These are phyloP conservation scores for Schizochytrium sp. DNA, from an alignment of 108 stramenopile genomes.

Conservation along the genomic window DNA sequence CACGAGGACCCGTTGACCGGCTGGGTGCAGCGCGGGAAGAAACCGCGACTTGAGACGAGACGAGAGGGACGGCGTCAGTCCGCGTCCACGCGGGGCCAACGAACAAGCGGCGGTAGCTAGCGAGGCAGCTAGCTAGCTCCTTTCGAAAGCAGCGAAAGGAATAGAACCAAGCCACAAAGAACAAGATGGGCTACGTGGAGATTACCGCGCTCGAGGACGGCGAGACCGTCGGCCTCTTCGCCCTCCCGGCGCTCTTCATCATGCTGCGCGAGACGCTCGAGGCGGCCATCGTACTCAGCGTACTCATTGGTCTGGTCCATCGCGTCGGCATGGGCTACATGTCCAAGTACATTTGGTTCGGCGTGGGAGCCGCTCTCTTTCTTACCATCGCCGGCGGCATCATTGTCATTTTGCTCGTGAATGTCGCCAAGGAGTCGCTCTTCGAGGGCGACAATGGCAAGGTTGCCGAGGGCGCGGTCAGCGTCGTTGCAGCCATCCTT, in stretches of 20 bases:
- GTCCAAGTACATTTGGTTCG: background rate
- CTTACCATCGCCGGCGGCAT: background rate
- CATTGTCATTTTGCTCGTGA: background rate
- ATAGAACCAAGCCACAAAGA: background rate
- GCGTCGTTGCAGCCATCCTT: background rate
- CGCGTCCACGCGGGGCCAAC: no score
- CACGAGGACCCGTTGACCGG: no score
- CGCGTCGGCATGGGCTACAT: background rate
- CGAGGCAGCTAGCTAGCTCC: no score
- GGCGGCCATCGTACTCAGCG: background rate
- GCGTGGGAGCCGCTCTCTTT: background rate
- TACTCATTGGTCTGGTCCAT: background rate
- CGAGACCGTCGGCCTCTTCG: background rate
- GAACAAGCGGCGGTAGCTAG: no score
- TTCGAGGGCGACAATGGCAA: background rate
- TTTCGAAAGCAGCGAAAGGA: no score
- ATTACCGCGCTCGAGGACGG: background rate
- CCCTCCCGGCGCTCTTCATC: conserved; percentile 10
- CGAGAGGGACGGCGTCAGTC: no score
- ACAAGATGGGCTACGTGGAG: background rate
- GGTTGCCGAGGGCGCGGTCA: background rate
- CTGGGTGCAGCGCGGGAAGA: no score
- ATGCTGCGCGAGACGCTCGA: conserved; percentile 4
- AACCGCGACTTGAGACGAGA: no score
- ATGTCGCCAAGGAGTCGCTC: background rate